phyloP scores from a whole-genome alignment of 805 yeast species.

The Nakazawaea siamensis region DNA sequence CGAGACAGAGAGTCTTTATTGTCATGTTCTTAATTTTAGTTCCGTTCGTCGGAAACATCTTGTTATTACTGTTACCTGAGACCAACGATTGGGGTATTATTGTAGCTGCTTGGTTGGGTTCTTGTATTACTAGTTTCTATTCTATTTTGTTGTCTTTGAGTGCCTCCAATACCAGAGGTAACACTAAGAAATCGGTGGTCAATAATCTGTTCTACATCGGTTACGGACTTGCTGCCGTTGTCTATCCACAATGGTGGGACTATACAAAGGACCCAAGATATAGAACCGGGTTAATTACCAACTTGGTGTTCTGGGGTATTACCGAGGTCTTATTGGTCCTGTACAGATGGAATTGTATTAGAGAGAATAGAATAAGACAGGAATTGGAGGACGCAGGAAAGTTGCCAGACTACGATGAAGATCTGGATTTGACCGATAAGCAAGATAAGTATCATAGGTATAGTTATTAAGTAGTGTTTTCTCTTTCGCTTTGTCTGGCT shows the following conservation, averaged over 20 bases:
- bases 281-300: conserved; percentile 14
- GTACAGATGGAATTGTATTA: conserved; percentile 18
- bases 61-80: conserved; percentile 12
- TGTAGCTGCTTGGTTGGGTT: conserved; percentile 13
- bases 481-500: too few relatives aligned
- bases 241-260: conserved; percentile 18
- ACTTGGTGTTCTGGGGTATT: conserved; percentile 22
- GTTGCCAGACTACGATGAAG: conserved; percentile 14
- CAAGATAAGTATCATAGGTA: conserved; percentile 19
- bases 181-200: conserved; percentile 12
- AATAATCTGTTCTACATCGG: conserved; percentile 13
- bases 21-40: conserved; percentile 14
- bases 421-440: conserved; percentile 20
- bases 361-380: conserved; percentile 19
- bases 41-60: conserved; percentile 18
- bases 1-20: conserved; percentile 17
- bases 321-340: conserved; percentile 16
- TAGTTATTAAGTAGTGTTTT: conserved; percentile 11
- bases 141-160: conserved; percentile 18
- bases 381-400: conserved; percentile 11
- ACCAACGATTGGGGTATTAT: conserved; percentile 16
- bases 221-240: conserved; percentile 14
- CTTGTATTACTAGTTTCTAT: conserved; percentile 13
- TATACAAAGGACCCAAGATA: conserved; percentile 12
- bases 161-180: conserved; percentile 15